phyloP scores from a whole-genome alignment of 495 filamentous ascomycete genomes.

The Penicillium parvum region DNA sequence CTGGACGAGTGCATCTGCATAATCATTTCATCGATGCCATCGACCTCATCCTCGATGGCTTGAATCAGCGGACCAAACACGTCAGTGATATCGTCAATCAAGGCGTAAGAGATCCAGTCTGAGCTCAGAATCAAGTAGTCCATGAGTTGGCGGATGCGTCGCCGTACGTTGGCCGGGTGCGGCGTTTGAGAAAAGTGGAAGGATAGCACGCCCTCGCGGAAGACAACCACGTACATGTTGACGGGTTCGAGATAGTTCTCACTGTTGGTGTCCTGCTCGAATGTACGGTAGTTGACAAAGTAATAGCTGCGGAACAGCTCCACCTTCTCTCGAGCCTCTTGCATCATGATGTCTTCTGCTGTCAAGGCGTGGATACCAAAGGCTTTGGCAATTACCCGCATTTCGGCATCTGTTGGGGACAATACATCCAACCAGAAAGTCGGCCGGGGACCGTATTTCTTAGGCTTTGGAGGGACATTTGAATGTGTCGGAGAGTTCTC shows the following conservation, averaged over 20 bases:
- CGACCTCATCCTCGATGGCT: slow-evolving; percentile 81
- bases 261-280: slow-evolving; percentile 85
- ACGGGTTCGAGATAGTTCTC: slow-evolving; percentile 90
- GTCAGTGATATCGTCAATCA: slow-evolving; percentile 98
- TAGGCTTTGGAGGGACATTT: slow-evolving; percentile 42
- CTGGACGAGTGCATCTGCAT: slow-evolving; percentile 64
- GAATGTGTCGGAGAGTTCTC: slow-evolving; percentile 22
- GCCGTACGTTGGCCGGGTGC: slow-evolving; percentile 90
- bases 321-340: slow-evolving; percentile 95
- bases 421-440: slow-evolving; percentile 95
- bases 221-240: slow-evolving; percentile 97
- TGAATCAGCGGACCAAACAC: slow-evolving; percentile 89
- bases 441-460: slow-evolving; percentile 79
- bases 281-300: slow-evolving; percentile 95
- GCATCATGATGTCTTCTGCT: slow-evolving; percentile 93
- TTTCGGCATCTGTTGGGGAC: slow-evolving; percentile 85
- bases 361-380: slow-evolving; percentile 95
- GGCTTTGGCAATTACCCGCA: slow-evolving; percentile 84
- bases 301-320: slow-evolving; percentile 97
- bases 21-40: slow-evolving; percentile 82
- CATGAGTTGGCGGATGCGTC: slow-evolving; percentile 85
- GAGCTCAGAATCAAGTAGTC: slow-evolving; percentile 91
- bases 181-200: slow-evolving; percentile 94
- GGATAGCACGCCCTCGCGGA: slow-evolving; percentile 88
- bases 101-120: slow-evolving; percentile 97